Percentiles rank a stretch among this genome's conserved stretches.
phyloP scores from a whole-genome alignment of 1,284 basidiomycete genomes.

The Marasmius fiardii region DNA sequence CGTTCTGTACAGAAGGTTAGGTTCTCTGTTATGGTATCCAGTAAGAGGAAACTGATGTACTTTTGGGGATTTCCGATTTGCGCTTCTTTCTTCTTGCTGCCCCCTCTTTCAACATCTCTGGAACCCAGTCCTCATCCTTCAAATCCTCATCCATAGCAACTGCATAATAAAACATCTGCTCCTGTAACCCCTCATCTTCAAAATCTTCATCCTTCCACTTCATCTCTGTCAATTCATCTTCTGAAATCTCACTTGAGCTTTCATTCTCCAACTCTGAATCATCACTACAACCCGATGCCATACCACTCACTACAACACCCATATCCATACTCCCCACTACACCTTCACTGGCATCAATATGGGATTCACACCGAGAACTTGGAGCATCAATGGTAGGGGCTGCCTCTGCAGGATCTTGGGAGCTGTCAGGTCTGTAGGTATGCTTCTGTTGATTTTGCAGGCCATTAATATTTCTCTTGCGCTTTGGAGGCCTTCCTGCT shows the following conservation, averaged over 20 bases:
- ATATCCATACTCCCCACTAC: too few relatives aligned
- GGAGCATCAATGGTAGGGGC: not conserved
- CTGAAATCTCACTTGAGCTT: not conserved
- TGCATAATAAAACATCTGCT: conserved; percentile 9
- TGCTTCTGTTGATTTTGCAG: not conserved
- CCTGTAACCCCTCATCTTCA: conserved; percentile 8
- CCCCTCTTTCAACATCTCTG: too few relatives aligned
- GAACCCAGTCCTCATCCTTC: too few relatives aligned
- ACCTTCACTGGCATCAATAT: too few relatives aligned
- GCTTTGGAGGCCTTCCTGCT: not conserved
- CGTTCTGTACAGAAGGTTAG: conserved; percentile 11
- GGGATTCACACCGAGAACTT: too few relatives aligned
- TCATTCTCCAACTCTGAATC: not conserved
- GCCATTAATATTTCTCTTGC: not conserved
- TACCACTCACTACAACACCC: too few relatives aligned
- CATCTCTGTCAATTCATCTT: not conserved
- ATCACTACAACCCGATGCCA: not conserved
- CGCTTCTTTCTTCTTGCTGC: too few relatives aligned
- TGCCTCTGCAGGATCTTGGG: too few relatives aligned
- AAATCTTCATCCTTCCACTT: conserved; percentile 7
- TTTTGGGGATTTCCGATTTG: not conserved
- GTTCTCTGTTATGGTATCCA: conserved; percentile 10
- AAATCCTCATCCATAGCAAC: too few relatives aligned
- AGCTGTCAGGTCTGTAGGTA: too few relatives aligned
- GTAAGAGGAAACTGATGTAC: conserved; percentile 4